Evolutionary conservation across 148 eudicot genomes (phyloP).

Genomic region (Fagopyrum homotropicum): DNA sequence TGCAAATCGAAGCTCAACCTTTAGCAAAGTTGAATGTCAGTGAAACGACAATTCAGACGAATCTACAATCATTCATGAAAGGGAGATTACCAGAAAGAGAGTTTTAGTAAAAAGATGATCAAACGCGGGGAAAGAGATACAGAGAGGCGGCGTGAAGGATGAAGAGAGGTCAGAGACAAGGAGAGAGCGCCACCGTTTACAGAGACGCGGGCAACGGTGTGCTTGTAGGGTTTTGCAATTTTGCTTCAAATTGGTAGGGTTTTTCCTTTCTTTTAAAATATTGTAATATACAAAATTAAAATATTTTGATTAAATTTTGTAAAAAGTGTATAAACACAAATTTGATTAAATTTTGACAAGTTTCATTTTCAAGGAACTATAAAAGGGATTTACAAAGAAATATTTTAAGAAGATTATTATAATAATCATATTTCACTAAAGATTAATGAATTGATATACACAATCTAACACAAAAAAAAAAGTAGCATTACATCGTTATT

Average conservation of each 20-base stretch:
- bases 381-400: no score
- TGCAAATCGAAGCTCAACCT: not conserved
- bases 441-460: no score
- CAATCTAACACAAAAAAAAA: no score
- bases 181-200: not conserved
- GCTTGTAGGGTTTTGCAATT: not conserved
- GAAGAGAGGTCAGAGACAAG: not conserved
- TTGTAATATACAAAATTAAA: no score
- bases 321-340: no score
- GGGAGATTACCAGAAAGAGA: not conserved
- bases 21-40: not conserved
- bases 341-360: no score
- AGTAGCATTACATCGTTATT: no score
- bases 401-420: no score
- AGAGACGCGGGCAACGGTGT: not conserved
- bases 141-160: slow-evolving; percentile 6
- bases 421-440: no score
- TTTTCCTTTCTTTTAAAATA: not conserved
- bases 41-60: not conserved
- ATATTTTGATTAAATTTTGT: no score
- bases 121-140: not conserved
- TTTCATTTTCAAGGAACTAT: no score
- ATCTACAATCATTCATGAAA: not conserved
- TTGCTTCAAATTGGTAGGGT: not conserved
- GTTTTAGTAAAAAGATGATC: not conserved